Base-by-base conservation (phyloP, 1,139 yeast genomes). In the Magnusiomyces ingens region DNA sequence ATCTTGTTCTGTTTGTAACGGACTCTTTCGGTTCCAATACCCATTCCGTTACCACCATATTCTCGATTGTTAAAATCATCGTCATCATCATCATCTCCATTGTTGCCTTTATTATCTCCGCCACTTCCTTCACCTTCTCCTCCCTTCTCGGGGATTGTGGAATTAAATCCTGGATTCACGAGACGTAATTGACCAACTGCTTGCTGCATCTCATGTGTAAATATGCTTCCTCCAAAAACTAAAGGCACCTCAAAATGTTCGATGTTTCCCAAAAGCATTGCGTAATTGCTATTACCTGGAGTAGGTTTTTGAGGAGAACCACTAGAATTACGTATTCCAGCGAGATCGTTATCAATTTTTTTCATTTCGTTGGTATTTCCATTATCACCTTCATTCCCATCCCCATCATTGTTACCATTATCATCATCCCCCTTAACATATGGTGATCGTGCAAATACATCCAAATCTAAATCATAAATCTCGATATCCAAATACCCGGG, bases 371-470 rank as follows among this genome's bases (percentile, higher is more conserved):
- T 54, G 32, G 32, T 26, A 26, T 26, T 8, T 26, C 32, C 32
- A 26, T 8, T 26, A 5, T 26, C 8, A 4, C 32, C 32, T 26
- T 8, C 32, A 26, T 26, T 26, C 8, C 32, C 32, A 26, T 26
- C 32, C 8, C 53, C 59, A 26, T 43, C 32, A 43, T 18, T 26
- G 10, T 43, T 26, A 19, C 29, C 43, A 62, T 57, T 58, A 35
- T 52, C 59, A 13, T 35, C 26, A 49, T 58, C 65, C 32, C 65
- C 66, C 38, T 62, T 63, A 22, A 74, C 70, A 63, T 79, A 81
- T 4, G 83, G 78, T 52, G 94, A 81, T 61, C 85, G 84, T 1
- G 97, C 98, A 73, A 93, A 93, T 2, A 93, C 75, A 66, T 91
- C 97, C 48, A 93, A 68, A 61, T 89, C 94, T 5, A 85, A 84